Conservation (phyloP, 345 rosid species). For the Boechera retrofracta region DNA sequence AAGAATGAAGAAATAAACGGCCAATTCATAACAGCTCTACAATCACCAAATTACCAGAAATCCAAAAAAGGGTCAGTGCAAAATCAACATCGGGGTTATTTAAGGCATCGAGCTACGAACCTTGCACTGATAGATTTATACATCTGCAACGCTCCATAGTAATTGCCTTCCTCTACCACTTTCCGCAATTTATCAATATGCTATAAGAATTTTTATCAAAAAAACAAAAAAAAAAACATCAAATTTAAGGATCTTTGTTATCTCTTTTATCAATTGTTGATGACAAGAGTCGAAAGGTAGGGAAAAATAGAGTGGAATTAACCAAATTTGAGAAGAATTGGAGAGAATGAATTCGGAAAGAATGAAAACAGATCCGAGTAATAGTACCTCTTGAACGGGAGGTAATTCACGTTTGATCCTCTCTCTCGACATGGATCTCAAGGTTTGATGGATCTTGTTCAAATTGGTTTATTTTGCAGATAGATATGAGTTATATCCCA, state of each 20-base stretch:
- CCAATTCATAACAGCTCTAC: not conserved
- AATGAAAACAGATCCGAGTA: conserved; percentile 2
- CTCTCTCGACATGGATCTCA: conserved; percentile 47
- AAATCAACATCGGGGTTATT: not conserved
- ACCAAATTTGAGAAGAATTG: conserved; percentile 7
- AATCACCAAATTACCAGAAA: not conserved
- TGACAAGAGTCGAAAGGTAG: not conserved
- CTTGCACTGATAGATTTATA: conserved; percentile 89
- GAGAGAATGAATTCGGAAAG: not conserved
- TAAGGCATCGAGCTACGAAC: conserved; percentile 44
- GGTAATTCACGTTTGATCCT: conserved; percentile 63
- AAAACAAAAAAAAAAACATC: not conserved
- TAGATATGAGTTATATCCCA: no score
- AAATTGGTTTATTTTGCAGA: no score
- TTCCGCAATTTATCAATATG: conserved; percentile 81
- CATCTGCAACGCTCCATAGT: conserved; percentile 98
- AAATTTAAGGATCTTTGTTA: conserved; percentile 16
- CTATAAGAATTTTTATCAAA: conserved; percentile 47
- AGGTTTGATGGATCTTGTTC: not conserved
- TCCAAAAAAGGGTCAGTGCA: conserved; percentile 12
- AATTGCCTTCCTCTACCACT: conserved; percentile 73
- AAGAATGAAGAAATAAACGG: not conserved
- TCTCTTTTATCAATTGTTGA: not conserved
- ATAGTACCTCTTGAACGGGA: conserved; percentile 78
- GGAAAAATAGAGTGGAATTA: not conserved